Conservation (phyloP, 805 yeast species). For the Saturnispora sekii region DNA sequence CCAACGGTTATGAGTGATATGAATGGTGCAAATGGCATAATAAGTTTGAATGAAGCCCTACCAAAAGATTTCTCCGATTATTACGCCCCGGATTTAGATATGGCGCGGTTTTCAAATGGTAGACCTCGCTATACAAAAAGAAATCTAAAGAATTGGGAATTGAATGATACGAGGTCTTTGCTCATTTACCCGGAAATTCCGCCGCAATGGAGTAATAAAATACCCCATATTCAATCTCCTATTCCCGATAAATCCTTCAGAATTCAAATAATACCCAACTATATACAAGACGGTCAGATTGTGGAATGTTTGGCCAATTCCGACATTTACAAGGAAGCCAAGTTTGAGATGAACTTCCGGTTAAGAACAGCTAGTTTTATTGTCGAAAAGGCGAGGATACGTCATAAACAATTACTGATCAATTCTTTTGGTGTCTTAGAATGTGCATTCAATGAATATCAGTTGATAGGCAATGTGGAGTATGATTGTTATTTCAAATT, state of each 20-base stretch:
- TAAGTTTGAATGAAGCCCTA: slow-evolving; percentile 38
- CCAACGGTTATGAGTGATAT: slow-evolving; percentile 7
- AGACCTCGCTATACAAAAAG: slow-evolving; percentile 56
- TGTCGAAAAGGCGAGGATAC: slow-evolving; percentile 43
- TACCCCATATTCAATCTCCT: slow-evolving; percentile 35
- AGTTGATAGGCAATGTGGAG: slow-evolving; percentile 14
- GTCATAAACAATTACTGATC: slow-evolving; percentile 29
- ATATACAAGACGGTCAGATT: slow-evolving; percentile 39
- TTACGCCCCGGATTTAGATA: slow-evolving; percentile 47
- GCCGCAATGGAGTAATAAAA: slow-evolving; percentile 46
- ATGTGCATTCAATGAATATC: slow-evolving; percentile 14
- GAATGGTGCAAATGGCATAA: slow-evolving; percentile 7
- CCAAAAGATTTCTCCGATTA: slow-evolving; percentile 44
- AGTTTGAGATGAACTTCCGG: slow-evolving; percentile 43
- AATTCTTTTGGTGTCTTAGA: slow-evolving; percentile 18
- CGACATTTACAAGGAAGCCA: slow-evolving; percentile 59
- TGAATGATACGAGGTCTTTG: slow-evolving; percentile 59
- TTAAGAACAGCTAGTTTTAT: slow-evolving; percentile 54
- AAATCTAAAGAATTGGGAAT: slow-evolving; percentile 57
- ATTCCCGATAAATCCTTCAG: slow-evolving; percentile 32
- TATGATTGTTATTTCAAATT: slow-evolving; percentile 23
- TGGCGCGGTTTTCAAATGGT: slow-evolving; percentile 43
- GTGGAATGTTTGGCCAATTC: slow-evolving; percentile 41
- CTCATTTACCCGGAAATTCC: slow-evolving; percentile 40
- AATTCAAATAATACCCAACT: slow-evolving; percentile 43